Evolutionary conservation across 2,329 filamentous ascomycete genomes (phyloP).

Genomic region (Fusarium concolor): DNA sequence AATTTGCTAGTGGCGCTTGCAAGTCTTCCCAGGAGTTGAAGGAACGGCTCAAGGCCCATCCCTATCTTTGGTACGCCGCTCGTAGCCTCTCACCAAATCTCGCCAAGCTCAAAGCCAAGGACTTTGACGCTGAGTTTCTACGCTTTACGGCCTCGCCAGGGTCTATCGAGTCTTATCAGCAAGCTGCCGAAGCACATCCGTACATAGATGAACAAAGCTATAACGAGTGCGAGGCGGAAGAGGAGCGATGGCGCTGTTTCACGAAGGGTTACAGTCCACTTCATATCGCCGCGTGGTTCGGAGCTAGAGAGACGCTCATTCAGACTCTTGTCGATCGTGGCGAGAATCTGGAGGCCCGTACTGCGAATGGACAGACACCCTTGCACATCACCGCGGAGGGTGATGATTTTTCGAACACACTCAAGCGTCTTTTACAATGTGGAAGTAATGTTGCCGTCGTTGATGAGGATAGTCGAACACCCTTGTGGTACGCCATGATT

Average conservation of each 20-base stretch:
- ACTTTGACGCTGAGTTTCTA: background rate
- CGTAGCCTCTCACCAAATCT: background rate
- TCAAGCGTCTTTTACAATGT: background rate
- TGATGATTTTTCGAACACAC: background rate
- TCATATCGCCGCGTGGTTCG: slow-evolving; percentile 8
- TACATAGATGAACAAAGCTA: background rate
- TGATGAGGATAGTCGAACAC: background rate
- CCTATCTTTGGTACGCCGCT: slow-evolving; percentile 14
- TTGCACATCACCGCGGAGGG: slow-evolving; percentile 5
- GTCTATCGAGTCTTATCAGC: background rate
- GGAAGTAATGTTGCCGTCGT: background rate
- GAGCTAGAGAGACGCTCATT: background rate
- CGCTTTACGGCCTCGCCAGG: background rate
- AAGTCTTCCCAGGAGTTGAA: background rate
- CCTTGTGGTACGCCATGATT: background rate
- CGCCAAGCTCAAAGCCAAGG: fast-evolving
- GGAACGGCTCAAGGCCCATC: background rate
- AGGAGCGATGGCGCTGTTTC: slow-evolving; percentile 2
- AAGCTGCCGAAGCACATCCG: background rate
- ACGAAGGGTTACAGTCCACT: background rate
- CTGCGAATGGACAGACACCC: background rate
- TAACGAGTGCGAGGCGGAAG: background rate
- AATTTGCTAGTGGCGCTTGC: background rate
- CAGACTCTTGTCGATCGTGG: background rate
- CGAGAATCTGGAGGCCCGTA: background rate